Evolutionary conservation across 371 early-diverging fungal species (phyloP).

Genomic region (Mucor plumbeus): DNA sequence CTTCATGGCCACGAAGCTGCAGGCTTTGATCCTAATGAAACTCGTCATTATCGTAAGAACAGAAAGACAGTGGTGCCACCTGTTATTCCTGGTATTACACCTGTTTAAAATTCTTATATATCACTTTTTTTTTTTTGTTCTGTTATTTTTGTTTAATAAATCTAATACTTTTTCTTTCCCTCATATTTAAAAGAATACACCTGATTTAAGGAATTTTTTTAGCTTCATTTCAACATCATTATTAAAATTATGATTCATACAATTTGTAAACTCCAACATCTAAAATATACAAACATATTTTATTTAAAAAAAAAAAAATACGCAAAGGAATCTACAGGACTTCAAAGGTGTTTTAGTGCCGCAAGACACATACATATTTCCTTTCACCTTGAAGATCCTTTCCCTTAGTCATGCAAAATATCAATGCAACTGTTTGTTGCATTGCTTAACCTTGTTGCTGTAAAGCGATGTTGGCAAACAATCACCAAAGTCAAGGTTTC

Average conservation of each 20-base stretch:
- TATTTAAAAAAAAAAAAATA: conserved; percentile 5
- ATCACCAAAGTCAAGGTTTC: conserved; percentile 14
- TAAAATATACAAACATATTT: too few relatives aligned
- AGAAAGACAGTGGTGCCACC: conserved; percentile 40
- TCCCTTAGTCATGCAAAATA: conserved; percentile 1
- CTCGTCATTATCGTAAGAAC: conserved; percentile 70
- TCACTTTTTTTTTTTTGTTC: not conserved
- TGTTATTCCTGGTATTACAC: conserved; percentile 8
- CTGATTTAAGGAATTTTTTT: too few relatives aligned
- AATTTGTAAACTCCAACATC: not conserved
- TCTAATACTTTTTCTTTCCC: not conserved
- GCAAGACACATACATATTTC: conserved; percentile 1
- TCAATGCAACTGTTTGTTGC: conserved; percentile 5
- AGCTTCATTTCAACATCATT: too few relatives aligned
- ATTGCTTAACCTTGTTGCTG: not conserved
- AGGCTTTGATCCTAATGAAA: conserved; percentile 83
- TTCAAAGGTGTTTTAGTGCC: conserved; percentile 4
- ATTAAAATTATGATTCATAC: not conserved
- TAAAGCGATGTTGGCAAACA: conserved; percentile 10
- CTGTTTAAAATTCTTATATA: conserved; percentile 9
- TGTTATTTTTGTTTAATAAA: conserved; percentile 2
- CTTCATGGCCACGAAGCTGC: conserved; percentile 73
- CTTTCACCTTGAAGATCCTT: conserved; percentile 10
- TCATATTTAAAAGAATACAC: too few relatives aligned
- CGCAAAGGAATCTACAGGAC: conserved; percentile 13